Evolutionary conservation across 805 yeast genomes (phyloP), one percentile per base, ranked within the genome.

Genomic region (Saccharomycopsis oosterbeekiorum): DNA sequence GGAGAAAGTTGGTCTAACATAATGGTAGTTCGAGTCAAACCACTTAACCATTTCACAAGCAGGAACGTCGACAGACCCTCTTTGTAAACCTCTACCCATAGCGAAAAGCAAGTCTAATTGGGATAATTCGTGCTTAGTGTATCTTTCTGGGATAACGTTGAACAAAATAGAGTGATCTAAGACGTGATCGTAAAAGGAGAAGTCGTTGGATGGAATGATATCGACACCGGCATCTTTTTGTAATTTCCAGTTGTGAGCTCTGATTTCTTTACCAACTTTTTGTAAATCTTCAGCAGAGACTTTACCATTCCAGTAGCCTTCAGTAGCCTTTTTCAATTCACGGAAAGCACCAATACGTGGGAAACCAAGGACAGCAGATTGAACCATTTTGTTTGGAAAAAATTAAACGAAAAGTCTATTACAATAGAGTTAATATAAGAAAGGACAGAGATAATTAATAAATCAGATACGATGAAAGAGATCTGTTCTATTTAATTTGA

Each of bases 41-140:
- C 99, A 94, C 84, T 94, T 94, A 70, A 94, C 99, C 99, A 94
- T 94, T 84, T 94, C 96, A 75, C 90, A 84, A 71, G 99, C 99
- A 66, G 98, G 93, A 65, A 94, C 99, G 78, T 94, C 99, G 70
- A 94, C 97, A 68, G 96, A 96, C 78, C 88, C 86, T 81, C 94
- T 89, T 83, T 94, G 99, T 76, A 94, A 84, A 86, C 99, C 99
- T 85, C 99, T 91, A 80, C 98, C 99, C 98, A 94, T 94, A 74
- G 99, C 99, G 76, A 94, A 94, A 73, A 89, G 79, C 66, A 90
- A 89, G 79, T 94, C 99, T 69, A 94, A 82, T 75, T 90, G 86
- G 68, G 90, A 84, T 75, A 94, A 84, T 71, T 86, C 84, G 79
- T 81, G 89, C 83, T 94, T 88, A 79, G 93, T 81, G 86, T 94